phyloP scores from a whole-genome alignment of 768 basidiomycete genomes.

The Rhizopogon vesiculosus region DNA sequence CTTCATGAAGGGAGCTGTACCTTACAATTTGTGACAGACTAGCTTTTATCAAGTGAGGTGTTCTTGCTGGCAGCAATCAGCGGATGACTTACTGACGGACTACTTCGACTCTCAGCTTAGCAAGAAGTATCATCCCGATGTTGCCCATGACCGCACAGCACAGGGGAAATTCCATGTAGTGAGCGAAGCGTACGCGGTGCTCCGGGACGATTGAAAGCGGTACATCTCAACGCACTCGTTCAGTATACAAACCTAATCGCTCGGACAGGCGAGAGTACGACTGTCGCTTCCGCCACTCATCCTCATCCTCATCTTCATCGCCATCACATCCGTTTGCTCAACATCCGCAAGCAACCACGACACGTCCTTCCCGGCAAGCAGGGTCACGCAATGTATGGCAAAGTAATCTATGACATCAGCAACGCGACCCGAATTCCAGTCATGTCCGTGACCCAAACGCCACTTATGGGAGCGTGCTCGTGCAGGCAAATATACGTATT shows the following conservation, averaged over 20 bases:
- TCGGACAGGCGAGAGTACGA: constrained; percentile 29
- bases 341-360: constrained; percentile 27
- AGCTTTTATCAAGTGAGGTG: constrained; percentile 26
- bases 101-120: constrained; percentile 32
- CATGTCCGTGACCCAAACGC: constrained; percentile 6
- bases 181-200: constrained; percentile 43
- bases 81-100: neutral
- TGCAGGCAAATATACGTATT: neutral
- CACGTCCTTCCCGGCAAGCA: constrained; percentile 18
- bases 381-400: constrained; percentile 23
- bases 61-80: neutral
- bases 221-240: constrained; percentile 9
- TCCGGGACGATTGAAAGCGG: constrained; percentile 44
- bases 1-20: constrained; percentile 1
- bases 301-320: neutral
- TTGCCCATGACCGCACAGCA: constrained; percentile 32
- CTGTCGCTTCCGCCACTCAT: constrained; percentile 11
- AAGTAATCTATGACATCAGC: constrained; percentile 8
- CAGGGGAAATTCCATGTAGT: constrained; percentile 38
- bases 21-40: constrained; percentile 10
- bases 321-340: constrained; percentile 5
- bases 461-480: constrained; percentile 7
- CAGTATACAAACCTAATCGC: neutral
- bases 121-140: constrained; percentile 44
- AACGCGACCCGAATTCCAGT: constrained; percentile 7